phyloP scores from a whole-genome alignment of 2,329 filamentous ascomycete species.

The Fragosphaeria purpurea region DNA sequence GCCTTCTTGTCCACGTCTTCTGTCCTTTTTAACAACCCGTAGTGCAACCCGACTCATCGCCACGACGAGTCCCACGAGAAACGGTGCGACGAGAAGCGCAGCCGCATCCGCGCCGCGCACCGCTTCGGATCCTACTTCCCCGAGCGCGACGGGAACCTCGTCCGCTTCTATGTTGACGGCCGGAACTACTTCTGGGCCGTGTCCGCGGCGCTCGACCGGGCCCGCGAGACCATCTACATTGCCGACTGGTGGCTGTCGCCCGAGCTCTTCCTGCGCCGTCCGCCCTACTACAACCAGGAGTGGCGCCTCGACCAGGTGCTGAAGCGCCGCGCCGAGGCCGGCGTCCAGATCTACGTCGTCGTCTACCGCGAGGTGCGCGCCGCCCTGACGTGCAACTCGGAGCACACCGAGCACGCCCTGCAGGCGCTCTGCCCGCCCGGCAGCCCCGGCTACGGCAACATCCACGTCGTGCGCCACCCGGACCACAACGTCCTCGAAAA shows the following conservation, averaged over 20 bases:
- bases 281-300: conserved; percentile 72
- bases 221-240: conserved; percentile 91
- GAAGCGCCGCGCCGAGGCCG: conserved; percentile 80
- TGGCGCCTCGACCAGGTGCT: conserved; percentile 79
- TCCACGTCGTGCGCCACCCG: conserved; percentile 78
- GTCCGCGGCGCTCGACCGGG: conserved; percentile 77
- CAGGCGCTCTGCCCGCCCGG: conserved; percentile 72
- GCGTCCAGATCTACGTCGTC: conserved; percentile 87
- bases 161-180: conserved; percentile 97
- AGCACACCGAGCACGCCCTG: conserved; percentile 82
- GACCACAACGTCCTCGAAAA: conserved; percentile 95
- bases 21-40: not conserved
- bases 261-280: conserved; percentile 74
- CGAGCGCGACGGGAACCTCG: conserved; percentile 69
- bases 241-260: conserved; percentile 95
- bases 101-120: conserved; percentile 59
- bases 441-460: conserved; percentile 75
- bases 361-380: conserved; percentile 84
- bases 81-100: conserved; percentile 70
- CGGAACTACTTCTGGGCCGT: conserved; percentile 94
- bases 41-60: conserved; percentile 79
- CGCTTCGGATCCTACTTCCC: conserved; percentile 89
- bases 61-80: conserved; percentile 92
- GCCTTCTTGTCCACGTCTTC: not conserved
- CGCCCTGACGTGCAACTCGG: conserved; percentile 82